These are phyloP conservation scores for Stachybotrys elegans DNA, from an alignment of 2,329 filamentous ascomycete species.

Conservation along the genomic window DNA sequence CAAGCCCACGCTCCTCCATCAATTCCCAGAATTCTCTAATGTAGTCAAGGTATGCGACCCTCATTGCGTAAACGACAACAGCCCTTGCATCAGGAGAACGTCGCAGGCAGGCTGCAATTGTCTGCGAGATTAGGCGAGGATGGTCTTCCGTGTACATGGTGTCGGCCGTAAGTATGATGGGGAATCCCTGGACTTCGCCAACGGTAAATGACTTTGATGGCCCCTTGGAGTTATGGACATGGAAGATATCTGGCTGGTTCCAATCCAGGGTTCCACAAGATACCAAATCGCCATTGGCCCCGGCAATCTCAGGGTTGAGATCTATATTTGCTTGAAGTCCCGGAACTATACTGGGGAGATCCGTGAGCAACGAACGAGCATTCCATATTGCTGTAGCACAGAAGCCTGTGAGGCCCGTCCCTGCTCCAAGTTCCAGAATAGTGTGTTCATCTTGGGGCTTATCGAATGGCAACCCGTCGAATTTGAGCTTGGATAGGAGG, in stretches of 20 bases:
- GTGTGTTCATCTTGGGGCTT: neutral
- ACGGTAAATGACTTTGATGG: neutral
- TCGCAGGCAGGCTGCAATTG: neutral
- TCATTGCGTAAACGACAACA: neutral
- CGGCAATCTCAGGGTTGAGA: neutral
- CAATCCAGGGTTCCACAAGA: conserved; percentile 1
- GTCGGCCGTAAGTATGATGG: neutral
- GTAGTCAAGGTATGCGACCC: neutral
- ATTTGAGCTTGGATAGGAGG: neutral
- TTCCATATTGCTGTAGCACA: neutral
- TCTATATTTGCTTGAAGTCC: neutral
- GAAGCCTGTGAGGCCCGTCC: conserved; percentile 1
- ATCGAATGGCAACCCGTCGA: neutral
- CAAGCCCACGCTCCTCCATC: neutral
- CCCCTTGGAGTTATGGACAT: neutral
- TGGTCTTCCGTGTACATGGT: conserved; percentile 3
- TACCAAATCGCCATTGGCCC: neutral
- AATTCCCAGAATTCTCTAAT: conserved; percentile 2
- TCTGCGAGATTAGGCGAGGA: neutral
- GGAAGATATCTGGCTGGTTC: neutral
- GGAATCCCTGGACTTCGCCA: neutral
- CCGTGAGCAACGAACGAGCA: neutral
- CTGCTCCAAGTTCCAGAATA: conserved; percentile 2
- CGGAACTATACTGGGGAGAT: neutral
- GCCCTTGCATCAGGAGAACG: neutral